These are phyloP conservation scores for Auxenochlorella pyrenoidosa DNA, from an alignment of 139 green algal species.

Conservation along the genomic window DNA sequence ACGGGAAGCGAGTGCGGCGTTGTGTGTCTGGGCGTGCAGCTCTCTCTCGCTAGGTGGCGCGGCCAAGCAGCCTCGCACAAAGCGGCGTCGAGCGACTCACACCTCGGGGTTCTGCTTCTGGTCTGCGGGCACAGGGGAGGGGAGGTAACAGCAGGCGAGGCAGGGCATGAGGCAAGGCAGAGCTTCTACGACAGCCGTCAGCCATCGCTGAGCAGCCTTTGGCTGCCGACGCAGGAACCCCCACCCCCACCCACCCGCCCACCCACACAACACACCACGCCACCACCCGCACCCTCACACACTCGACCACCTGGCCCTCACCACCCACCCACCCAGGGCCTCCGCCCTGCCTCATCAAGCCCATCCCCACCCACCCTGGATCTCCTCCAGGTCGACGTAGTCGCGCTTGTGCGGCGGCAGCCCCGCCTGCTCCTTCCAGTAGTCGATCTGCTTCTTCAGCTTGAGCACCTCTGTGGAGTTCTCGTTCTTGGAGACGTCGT, in stretches of 20 bases:
- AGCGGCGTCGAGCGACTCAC: neutral
- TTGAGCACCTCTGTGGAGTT: slow-evolving; percentile 84
- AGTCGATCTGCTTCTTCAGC: slow-evolving; percentile 87
- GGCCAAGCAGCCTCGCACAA: no score
- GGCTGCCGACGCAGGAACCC: no score
- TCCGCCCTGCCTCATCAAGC: neutral
- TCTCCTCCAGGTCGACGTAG: slow-evolving; percentile 55
- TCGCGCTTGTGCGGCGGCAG: slow-evolving; percentile 72
- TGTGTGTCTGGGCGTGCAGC: no score
- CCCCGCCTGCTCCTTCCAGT: slow-evolving; percentile 95
- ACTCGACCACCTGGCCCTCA: neutral
- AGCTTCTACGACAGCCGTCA: neutral
- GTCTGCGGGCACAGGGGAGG: neutral
- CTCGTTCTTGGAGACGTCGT: slow-evolving; percentile 88
- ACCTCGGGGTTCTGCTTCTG: slow-evolving; percentile 33
- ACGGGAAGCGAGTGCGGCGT: no score
- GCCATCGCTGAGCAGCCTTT: neutral
- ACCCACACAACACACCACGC: neutral
- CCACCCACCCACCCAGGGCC: neutral
- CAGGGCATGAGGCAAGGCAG: neutral
- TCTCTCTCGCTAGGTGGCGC: no score
- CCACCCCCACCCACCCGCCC: neutral
- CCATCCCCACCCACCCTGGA: neutral
- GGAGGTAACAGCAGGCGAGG: no score
- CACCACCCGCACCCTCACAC: neutral